These are phyloP conservation scores for Malus fusca DNA, from an alignment of 306 rosid species.

Conservation along the genomic window DNA sequence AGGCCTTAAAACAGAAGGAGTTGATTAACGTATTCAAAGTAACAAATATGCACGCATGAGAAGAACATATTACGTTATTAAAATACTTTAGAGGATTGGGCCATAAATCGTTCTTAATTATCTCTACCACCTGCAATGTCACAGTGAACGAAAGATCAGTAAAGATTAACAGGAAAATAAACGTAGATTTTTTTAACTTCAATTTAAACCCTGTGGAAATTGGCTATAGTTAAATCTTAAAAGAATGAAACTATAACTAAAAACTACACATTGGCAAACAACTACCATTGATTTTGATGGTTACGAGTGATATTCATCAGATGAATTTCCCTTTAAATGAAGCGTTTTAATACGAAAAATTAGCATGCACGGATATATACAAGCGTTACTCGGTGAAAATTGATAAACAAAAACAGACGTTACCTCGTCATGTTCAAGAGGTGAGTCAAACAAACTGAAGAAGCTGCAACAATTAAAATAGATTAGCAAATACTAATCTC, in stretches of 20 bases:
- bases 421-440: conserved; percentile 39
- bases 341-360: background rate
- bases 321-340: background rate
- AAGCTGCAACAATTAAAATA: conserved; percentile 34
- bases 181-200: too few relatives aligned
- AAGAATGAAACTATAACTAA: background rate
- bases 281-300: background rate
- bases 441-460: conserved; percentile 48
- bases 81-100: conserved; percentile 72
- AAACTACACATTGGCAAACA: background rate
- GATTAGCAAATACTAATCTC: background rate
- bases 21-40: background rate
- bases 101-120: conserved; percentile 70
- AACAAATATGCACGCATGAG: background rate
- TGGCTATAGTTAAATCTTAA: background rate
- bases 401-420: background rate
- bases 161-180: background rate
- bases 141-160: background rate
- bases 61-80: conserved; percentile 37
- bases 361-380: background rate
- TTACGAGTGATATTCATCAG: background rate
- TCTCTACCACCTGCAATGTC: conserved; percentile 51
- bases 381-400: background rate
- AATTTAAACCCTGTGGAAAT: too few relatives aligned
- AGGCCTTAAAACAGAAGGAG: background rate